These are phyloP conservation scores for Sutorius eximius DNA, from an alignment of 1,284 basidiomycete genomes.

Conservation along the genomic window DNA sequence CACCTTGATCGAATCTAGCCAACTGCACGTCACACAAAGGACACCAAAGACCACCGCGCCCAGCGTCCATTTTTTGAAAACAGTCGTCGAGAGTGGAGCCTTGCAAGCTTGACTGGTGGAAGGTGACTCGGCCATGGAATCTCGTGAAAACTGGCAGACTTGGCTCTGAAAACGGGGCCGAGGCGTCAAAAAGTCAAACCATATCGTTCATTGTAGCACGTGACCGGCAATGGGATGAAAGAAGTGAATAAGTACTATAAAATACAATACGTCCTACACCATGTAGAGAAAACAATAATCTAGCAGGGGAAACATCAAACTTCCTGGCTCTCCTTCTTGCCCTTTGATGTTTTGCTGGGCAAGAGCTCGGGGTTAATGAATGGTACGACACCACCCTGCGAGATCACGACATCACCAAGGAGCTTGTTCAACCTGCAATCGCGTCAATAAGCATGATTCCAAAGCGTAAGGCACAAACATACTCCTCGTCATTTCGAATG, in stretches of 20 bases:
- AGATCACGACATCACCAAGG: slow-evolving; percentile 83
- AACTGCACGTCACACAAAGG: slow-evolving; percentile 45
- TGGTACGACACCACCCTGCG: slow-evolving; percentile 88
- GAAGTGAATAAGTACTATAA: slow-evolving; percentile 34
- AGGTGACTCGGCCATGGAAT: slow-evolving; percentile 19
- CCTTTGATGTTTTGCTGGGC: slow-evolving; percentile 47
- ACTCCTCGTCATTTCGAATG: slow-evolving; percentile 86
- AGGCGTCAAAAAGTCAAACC: background rate
- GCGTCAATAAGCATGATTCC: background rate
- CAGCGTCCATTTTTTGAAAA: slow-evolving; percentile 46
- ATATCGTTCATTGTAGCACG: background rate
- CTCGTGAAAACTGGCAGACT: background rate
- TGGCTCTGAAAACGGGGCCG: background rate
- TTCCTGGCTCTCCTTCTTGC: slow-evolving; percentile 36
- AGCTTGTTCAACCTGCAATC: slow-evolving; percentile 59
- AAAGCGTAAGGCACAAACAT: slow-evolving; percentile 27
- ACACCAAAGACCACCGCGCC: slow-evolving; percentile 42
- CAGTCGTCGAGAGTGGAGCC: background rate
- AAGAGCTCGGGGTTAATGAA: slow-evolving; percentile 47
- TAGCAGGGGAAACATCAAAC: slow-evolving; percentile 24
- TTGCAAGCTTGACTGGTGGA: background rate
- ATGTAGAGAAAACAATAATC: slow-evolving; percentile 19
- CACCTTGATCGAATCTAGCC: slow-evolving; percentile 62
- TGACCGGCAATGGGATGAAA: background rate
- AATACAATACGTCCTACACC: slow-evolving; percentile 35